Evolutionary conservation across 176 grass and related monocot species (phyloP).

Genomic region (Lolium perenne): DNA sequence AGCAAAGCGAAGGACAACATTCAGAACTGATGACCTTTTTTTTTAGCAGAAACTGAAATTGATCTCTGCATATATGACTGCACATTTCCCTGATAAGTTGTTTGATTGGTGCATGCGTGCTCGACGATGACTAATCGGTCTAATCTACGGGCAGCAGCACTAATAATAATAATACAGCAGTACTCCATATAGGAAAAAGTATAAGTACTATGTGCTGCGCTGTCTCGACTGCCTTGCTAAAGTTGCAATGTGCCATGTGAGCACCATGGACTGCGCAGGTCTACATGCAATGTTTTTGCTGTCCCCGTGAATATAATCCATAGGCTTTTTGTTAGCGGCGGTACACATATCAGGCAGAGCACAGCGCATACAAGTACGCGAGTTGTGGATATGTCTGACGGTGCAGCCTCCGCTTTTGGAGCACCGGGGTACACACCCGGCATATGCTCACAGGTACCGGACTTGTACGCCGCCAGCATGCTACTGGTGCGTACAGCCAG

Average conservation of each 20-base stretch:
- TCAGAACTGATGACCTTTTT: background rate
- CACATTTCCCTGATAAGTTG: background rate
- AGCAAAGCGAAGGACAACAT: background rate
- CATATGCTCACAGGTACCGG: constrained; percentile 27
- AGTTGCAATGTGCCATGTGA: constrained; percentile 39
- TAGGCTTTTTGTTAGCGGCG: background rate
- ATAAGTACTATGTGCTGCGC: background rate
- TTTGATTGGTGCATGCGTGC: background rate
- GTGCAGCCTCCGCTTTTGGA: background rate
- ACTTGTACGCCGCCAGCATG: constrained; percentile 3
- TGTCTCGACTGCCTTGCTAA: constrained; percentile 28
- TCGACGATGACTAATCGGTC: background rate
- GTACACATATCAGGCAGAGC: constrained; percentile 15
- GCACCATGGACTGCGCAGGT: constrained; percentile 3
- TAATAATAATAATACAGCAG: too few species aligned
- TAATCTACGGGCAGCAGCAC: too few species aligned
- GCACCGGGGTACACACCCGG: background rate
- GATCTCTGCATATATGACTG: too few species aligned
- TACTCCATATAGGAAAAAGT: background rate
- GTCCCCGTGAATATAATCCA: constrained; percentile 26
- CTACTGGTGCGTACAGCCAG: background rate
- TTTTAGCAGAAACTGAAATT: background rate
- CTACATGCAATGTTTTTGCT: constrained; percentile 24
- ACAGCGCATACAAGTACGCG: background rate
- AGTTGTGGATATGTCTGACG: background rate